These are phyloP conservation scores for Daldinia grandis DNA, from an alignment of 495 filamentous ascomycete genomes.

Conservation along the genomic window DNA sequence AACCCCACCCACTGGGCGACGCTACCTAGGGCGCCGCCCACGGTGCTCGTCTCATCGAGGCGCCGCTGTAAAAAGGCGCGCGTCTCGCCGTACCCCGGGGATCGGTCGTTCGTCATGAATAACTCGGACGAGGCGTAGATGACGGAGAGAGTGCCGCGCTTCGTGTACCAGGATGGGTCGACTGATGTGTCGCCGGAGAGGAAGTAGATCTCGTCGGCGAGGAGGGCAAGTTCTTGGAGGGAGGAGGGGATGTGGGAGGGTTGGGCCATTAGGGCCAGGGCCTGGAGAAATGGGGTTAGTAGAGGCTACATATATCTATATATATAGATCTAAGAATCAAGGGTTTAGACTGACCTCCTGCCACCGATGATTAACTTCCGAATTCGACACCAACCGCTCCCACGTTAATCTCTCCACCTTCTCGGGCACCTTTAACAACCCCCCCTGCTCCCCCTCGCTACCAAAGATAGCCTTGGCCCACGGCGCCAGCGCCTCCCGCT, in stretches of 20 bases:
- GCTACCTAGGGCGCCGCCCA: constrained; percentile 67
- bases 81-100: constrained; percentile 72
- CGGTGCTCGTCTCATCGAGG: constrained; percentile 69
- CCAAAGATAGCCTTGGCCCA: constrained; percentile 42
- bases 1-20: constrained; percentile 80
- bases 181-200: constrained; percentile 83
- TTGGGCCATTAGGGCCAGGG: constrained; percentile 87
- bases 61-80: constrained; percentile 79
- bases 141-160: constrained; percentile 75
- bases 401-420: constrained; percentile 72
- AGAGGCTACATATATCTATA: no score
- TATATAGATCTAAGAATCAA: no score
- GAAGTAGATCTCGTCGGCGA: constrained; percentile 87
- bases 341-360: constrained; percentile 71
- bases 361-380: constrained; percentile 73
- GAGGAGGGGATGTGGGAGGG: constrained; percentile 78
- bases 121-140: constrained; percentile 89
- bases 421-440: constrained; percentile 41
- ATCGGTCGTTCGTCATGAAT: constrained; percentile 89
- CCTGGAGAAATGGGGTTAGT: constrained; percentile 57
- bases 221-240: constrained; percentile 76
- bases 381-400: constrained; percentile 77
- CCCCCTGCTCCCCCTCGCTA: constrained; percentile 19
- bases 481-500: constrained; percentile 57
- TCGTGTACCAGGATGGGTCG: constrained; percentile 90